phyloP scores from a whole-genome alignment of 1,139 yeast genomes.

The Casaregolazyma suthepensis region DNA sequence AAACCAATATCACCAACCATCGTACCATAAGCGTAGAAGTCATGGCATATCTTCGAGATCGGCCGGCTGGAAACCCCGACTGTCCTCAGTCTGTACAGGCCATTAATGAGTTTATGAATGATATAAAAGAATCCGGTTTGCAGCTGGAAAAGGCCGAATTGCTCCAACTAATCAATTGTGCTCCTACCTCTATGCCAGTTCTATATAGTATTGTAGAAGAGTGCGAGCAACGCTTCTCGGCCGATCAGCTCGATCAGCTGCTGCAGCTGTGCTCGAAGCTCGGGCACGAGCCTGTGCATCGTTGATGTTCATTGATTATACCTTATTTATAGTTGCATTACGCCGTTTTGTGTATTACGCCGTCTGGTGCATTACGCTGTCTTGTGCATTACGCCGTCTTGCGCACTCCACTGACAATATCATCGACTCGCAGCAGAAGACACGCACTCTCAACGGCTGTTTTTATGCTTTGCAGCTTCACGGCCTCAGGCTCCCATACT shows the following conservation, averaged over 20 bases:
- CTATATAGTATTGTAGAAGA: constrained; percentile 81
- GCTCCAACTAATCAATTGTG: constrained; percentile 71
- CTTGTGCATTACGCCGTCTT: constrained; percentile 30
- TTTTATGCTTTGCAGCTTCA: constrained; percentile 92
- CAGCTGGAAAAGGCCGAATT: constrained; percentile 76
- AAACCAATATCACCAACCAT: constrained; percentile 30
- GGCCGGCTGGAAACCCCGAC: constrained; percentile 38
- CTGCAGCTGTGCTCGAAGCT: constrained; percentile 16
- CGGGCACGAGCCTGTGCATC: constrained; percentile 21
- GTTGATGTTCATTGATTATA: constrained; percentile 10
- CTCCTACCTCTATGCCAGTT: constrained; percentile 75
- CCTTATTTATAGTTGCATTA: constrained; percentile 8
- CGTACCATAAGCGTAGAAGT: constrained; percentile 55
- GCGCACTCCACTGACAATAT: constrained; percentile 93
- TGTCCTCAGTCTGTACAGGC: constrained; percentile 40
- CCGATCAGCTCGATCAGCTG: constrained; percentile 39
- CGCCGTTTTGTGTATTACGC: background rate
- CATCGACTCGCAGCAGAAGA: constrained; percentile 89
- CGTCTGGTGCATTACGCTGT: constrained; percentile 42
- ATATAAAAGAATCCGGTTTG: constrained; percentile 47
- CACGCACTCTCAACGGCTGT: constrained; percentile 98
- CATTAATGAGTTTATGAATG: constrained; percentile 43
- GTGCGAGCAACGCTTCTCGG: constrained; percentile 75
- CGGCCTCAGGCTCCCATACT: constrained; percentile 98
- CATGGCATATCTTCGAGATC: constrained; percentile 43